Conservation (phyloP, 2,329 filamentous ascomycete genomes). For the Penicillium frequentans region DNA sequence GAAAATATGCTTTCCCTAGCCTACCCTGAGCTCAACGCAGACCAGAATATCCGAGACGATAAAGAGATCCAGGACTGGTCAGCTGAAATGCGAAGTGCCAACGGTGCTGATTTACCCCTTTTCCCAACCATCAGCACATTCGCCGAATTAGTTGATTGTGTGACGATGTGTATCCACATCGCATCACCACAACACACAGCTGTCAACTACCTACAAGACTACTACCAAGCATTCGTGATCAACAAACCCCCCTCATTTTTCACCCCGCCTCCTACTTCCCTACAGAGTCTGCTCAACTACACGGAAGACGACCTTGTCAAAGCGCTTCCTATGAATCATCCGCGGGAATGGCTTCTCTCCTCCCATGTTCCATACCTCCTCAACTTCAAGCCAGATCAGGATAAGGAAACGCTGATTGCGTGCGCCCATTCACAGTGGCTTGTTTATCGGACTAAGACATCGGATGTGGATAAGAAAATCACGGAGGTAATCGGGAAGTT, state of each 20-base stretch:
- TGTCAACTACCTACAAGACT: slow-evolving; percentile 12
- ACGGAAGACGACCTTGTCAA: slow-evolving; percentile 3
- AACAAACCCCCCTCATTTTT: slow-evolving; percentile 9
- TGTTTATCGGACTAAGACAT: too few relatives aligned
- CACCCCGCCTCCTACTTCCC: neutral
- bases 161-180: slow-evolving; percentile 13
- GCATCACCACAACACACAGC: slow-evolving; percentile 11
- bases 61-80: slow-evolving; percentile 6
- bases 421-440: neutral
- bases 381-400: neutral
- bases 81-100: neutral
- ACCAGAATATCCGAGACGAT: neutral
- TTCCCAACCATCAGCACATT: slow-evolving; percentile 5
- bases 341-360: slow-evolving; percentile 4
- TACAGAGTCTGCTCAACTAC: neutral
- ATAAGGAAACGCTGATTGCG: slow-evolving; percentile 1
- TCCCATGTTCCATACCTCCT: slow-evolving; percentile 6
- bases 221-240: slow-evolving; percentile 10
- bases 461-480: too few relatives aligned
- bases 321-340: slow-evolving; percentile 5
- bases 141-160: slow-evolving; percentile 5
- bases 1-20: slow-evolving; percentile 2
- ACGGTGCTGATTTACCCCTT: neutral
- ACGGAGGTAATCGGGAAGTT: too few relatives aligned
- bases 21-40: neutral